Evolutionary conservation across 2,329 filamentous ascomycete species (phyloP), one percentile per base, ranked within the genome.

Genomic region (Orbilia quercus): DNA sequence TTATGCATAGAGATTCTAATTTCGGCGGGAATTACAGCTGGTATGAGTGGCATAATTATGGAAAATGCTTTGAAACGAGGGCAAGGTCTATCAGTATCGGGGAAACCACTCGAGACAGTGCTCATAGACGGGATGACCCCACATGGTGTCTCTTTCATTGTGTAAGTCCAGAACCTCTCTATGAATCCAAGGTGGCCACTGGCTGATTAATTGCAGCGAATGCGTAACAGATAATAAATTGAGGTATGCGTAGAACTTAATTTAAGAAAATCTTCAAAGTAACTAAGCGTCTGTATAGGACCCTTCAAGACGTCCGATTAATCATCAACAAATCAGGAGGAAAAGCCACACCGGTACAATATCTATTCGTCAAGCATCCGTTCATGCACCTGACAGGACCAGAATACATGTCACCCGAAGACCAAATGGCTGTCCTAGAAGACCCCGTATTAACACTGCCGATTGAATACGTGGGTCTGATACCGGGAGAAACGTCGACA

Each of bases 41-140:
- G 90, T 76, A 89, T 96, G 51, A 91, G 93, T 1, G 97, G 97
- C 81, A 83, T 87, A 18, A 85, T 87, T 1, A 96, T 98, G 77
- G 93, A 98, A 80, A 85, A 85, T 12, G 92, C 95, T 60, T 89
- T 99, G 76, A 91, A 92, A 12, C 89, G 92, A 50, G 95, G 95
- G 1, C 93, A 97, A 80, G 94, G 95, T 44, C 86, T 89, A 75
- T 93, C 92, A 22, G 82, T 88, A 1, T 86, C 86, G 3, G 95
- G 95, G 59, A 86, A 86, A 14, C 84, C 87, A 12, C 86, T 98
- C n/a, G 93, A 97, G 79, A 84, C 83, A 34, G 81, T 95, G 57
- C 90, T 88, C 0, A 84, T 96, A 57, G 94, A 98, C 83, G 89
- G 88, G 23, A 90, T 97, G 76, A 82, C 96, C 73, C 90, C 91